Base-by-base conservation (phyloP, 2,329 filamentous ascomycete species). In the Fusarium nisikadoi region DNA sequence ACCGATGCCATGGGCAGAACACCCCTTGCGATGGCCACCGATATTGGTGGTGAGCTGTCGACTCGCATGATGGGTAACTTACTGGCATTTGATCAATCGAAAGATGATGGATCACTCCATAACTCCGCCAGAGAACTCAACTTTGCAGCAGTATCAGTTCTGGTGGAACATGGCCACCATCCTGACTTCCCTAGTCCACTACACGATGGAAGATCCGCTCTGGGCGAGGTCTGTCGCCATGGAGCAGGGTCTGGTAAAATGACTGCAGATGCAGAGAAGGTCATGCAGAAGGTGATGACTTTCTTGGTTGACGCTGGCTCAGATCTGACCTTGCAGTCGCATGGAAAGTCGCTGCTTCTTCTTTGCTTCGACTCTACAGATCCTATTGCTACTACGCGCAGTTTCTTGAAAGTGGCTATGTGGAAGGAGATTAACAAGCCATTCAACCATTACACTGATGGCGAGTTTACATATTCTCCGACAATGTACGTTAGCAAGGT, bases 71-170 rank as follows among this genome's bases (percentile, higher is more conserved):
- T 89, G 86, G 81, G 83, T 4, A 85, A 84, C 56, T 79, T 92
- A 2, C 82, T 91, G 9, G 85, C 85, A 0, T 86, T 87, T 0
- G 87, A 88, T 25, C 87, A 89, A 2, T 85, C 87, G 4, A 84
- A 83, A 45, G 89, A 92, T 63, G 91, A 93, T 65, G 90, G 90
- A 1, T 92, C 89, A 3, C 82, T 93, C 6, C 91, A 93, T 74
- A 90, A 91, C 66, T 89, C 90, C 7, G 87, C 90, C 0, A 83
- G 88, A 17, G 85, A 87, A 50, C 82, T 92, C 25, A 89, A 91
- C 70, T 70, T 90, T 0, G 80, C 86, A 17, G 86, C 86, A 3
- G 87, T 91, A 68, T 83, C 84, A 54, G 81, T 89, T 4, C 82
- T 93, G 4, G 80, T 92, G 9, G 82, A 90, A 49, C 82, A 87